Evolutionary conservation across 108 stramenopile genomes (phyloP).

Genomic region (Hondaea fermentalgiana): DNA sequence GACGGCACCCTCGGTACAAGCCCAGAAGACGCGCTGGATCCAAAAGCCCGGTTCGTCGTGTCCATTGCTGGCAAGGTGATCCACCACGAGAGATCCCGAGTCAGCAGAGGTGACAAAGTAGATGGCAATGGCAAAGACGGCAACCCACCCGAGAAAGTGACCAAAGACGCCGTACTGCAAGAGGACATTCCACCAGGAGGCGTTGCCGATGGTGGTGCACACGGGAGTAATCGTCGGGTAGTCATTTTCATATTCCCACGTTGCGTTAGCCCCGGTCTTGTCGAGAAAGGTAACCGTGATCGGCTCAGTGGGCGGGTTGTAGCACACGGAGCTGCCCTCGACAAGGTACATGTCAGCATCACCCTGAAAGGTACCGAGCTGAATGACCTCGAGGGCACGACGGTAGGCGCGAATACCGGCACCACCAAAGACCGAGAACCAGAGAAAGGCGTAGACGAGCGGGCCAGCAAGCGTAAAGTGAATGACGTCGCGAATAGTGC

Average conservation of each 20-base stretch:
- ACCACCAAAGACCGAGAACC: slow-evolving; percentile 56
- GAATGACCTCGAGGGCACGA: neutral
- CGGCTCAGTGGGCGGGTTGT: neutral
- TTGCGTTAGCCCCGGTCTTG: neutral
- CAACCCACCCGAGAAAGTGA: slow-evolving; percentile 37
- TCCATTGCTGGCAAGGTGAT: slow-evolving; percentile 52
- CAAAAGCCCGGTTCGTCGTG: slow-evolving; percentile 35
- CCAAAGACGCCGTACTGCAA: slow-evolving; percentile 42
- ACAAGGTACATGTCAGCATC: neutral
- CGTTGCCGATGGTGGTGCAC: neutral
- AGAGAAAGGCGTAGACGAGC: slow-evolving; percentile 40
- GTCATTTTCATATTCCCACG: neutral
- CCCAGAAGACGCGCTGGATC: slow-evolving; percentile 60
- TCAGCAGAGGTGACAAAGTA: slow-evolving; percentile 64
- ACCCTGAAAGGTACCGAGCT: neutral
- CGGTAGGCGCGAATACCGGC: slow-evolving; percentile 40
- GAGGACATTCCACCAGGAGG: slow-evolving; percentile 54
- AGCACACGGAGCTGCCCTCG: neutral
- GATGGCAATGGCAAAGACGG: slow-evolving; percentile 33
- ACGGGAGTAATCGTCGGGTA: neutral
- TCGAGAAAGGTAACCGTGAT: neutral
- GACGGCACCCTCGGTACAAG: slow-evolving; percentile 50
- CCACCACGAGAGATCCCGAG: slow-evolving; percentile 57
- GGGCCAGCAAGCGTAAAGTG: slow-evolving; percentile 37
- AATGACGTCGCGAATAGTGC: slow-evolving; percentile 45